A percentile compares a stretch with the other conserved stretches of the same genome.
phyloP scores from a whole-genome alignment of 2,329 filamentous ascomycete genomes.

The Sporothrix euskadiensis region DNA sequence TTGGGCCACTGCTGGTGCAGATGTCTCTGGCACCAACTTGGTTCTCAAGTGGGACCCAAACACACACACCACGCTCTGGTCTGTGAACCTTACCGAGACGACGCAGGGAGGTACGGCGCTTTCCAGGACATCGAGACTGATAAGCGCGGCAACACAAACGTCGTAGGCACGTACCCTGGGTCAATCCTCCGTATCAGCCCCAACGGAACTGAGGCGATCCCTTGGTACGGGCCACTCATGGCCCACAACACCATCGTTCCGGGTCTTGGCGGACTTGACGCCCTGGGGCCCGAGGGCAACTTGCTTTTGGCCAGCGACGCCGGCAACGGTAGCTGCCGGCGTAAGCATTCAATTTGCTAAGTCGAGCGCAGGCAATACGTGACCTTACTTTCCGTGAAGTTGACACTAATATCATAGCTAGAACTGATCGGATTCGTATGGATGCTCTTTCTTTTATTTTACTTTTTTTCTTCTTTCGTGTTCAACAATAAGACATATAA shows the following conservation, averaged over 20 bases:
- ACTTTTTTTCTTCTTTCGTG: not conserved
- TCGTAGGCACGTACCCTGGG: conserved; percentile 43
- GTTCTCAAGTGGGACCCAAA: conserved; percentile 42
- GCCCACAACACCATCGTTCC: conserved; percentile 36
- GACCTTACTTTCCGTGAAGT: no score
- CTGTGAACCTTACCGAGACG: conserved; percentile 39
- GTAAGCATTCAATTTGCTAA: not conserved
- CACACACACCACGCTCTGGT: conserved; percentile 37
- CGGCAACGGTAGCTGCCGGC: conserved; percentile 35
- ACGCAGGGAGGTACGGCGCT: conserved; percentile 40
- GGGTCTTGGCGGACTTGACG: conserved; percentile 38
- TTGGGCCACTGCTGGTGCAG: conserved; percentile 40
- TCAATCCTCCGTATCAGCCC: conserved; percentile 41
- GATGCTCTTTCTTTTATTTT: not conserved
- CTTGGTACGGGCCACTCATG: conserved; percentile 40
- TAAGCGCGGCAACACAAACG: conserved; percentile 41
- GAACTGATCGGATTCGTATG: no score
- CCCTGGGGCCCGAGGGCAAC: conserved; percentile 31
- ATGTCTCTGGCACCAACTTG: conserved; percentile 43
- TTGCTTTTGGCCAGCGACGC: conserved; percentile 40
- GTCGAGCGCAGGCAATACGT: no score
- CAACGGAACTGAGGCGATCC: conserved; percentile 35
- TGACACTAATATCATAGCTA: not conserved
- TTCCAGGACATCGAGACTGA: conserved; percentile 46
- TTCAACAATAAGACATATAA: no score